Evolutionary conservation across 1,284 basidiomycete species (phyloP), one percentile per base, ranked within the genome.

Genomic region (Leucoagaricus sp.): DNA sequence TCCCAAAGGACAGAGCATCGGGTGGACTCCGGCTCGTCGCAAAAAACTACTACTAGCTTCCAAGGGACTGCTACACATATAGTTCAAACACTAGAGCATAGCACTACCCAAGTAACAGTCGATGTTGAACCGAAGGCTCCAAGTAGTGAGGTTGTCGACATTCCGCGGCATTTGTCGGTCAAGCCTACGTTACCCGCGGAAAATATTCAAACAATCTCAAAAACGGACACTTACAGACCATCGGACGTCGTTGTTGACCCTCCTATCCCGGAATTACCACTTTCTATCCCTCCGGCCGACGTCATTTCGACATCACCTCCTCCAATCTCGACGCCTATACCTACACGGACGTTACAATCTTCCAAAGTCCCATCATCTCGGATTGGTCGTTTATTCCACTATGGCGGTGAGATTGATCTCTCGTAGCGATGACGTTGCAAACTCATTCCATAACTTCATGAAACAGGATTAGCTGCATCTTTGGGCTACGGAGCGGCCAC

Each of bases 331-430:
- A 53, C 60, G 34, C 40, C 54, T 29, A 8, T 46, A 26, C 65
- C 67, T 9, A 58, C 64, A 23, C 81, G 83, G n/a, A 79, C 78
- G 19, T 72, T 93, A 2, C 84, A 85, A 62, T 84, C 91, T 0
- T 94, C 92, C 1, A 87, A 83, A 65, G 94, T 97, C 0, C 95
- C 95, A 7, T 91, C 93, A 0, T 96, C 94, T 0, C 83, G 89
- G 5, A 79, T 97, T 19, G 94, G 92, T 1, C 81, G 95, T 15
- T 68, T 97, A 10, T 91, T 97, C 62, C 95, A 98, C 66, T 97
- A 98, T 60, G 95, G 95, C 66, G 92, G 94, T 89, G 65, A 48
- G 83, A n/a, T n/a, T n/a, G n/a, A n/a, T 57, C 44, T 40, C 23
- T 12, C n/a, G 42, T 6, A 21, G 17, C 6, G 6, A n/a, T n/a